A percentile compares a stretch with the other conserved stretches of the same genome.
Conservation (phyloP, 2,329 filamentous ascomycete species). For the Fusarium succisae region DNA sequence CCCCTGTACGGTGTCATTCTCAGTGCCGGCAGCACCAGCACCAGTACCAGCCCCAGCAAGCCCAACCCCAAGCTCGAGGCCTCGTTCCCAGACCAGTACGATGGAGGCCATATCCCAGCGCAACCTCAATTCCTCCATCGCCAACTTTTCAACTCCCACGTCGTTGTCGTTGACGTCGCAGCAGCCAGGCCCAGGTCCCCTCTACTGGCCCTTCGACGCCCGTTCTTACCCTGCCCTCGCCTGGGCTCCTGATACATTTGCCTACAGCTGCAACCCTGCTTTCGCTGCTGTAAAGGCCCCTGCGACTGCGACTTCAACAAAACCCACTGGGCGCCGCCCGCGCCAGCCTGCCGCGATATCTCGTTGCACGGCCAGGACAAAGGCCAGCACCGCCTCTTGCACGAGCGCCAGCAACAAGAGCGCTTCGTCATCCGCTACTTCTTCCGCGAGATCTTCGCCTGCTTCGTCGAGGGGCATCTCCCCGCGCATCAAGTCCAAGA, state of each 20-base stretch:
- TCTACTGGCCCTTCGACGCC: slow-evolving; percentile 35
- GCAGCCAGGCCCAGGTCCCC: slow-evolving; percentile 4
- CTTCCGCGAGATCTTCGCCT: slow-evolving; percentile 25
- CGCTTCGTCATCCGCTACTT: slow-evolving; percentile 11
- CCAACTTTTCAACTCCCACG: slow-evolving; percentile 33
- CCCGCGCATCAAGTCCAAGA: slow-evolving; percentile 34
- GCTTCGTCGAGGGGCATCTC: slow-evolving; percentile 28
- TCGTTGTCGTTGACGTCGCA: slow-evolving; percentile 18
- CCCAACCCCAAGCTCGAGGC: slow-evolving; percentile 1
- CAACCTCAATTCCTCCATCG: slow-evolving; percentile 40
- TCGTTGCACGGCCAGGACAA: slow-evolving; percentile 23
- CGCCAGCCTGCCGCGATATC: slow-evolving; percentile 38
- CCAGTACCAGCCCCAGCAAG: background rate
- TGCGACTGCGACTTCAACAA: slow-evolving; percentile 28
- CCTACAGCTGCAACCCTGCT: slow-evolving; percentile 21
- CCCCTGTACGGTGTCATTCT: slow-evolving; percentile 33
- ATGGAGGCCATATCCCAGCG: slow-evolving; percentile 40
- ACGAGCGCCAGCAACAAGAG: slow-evolving; percentile 13
- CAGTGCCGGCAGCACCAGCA: slow-evolving; percentile 20
- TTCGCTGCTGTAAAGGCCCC: slow-evolving; percentile 21
- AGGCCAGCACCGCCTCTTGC: slow-evolving; percentile 25
- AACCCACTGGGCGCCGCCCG: slow-evolving; percentile 37
- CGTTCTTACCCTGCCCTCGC: slow-evolving; percentile 25
- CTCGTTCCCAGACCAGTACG: slow-evolving; percentile 23
- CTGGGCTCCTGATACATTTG: slow-evolving; percentile 33